Base-by-base conservation (phyloP, 805 yeast species). In the Starmerella floris region DNA sequence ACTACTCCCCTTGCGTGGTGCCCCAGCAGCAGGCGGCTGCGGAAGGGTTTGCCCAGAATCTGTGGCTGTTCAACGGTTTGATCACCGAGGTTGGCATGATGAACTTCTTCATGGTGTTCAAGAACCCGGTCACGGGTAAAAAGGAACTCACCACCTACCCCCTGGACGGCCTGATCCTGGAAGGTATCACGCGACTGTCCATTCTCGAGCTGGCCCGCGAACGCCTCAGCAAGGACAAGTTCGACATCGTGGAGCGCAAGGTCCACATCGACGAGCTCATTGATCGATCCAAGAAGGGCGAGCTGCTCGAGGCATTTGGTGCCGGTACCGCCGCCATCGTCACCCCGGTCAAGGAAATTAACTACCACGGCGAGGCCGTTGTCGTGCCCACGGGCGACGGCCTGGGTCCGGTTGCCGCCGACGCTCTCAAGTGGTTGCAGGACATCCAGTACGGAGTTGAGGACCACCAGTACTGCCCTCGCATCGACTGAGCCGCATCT, bases 291-390 rank as follows among this genome's bases (percentile, higher is more conserved):
- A 69, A 65, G 40, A 76, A 79, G 63, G 94, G 94, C 47, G 79
- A 82, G 60, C 70, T 88, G 55, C 73, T 88, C 5, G 98, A 91
- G 69, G 95, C 95, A 13, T 88, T 88, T 56, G 97, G 97, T 53
- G 71, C 96, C 16, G 98, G 98, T 57, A 88, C 98, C 44, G 97
- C 98, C 47, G 97, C 96, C 33, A 77, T 88, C 58, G 97, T 91
- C 37, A 77, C 94, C 25, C 97, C 97, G 53, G 85, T 88, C 58
- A 77, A 80, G 63, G 81, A 73, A 56, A 83, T 88, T 57, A 87
- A 84, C 48, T 91, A 76, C 76, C 69, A 72, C 46, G 93, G 79
- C 39, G 64, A 77, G 57, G 73, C 78, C 47, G 41, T 36, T 17
- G 23, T 17, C 20, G n/a, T 47, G 10, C 50, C 46, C 11, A 76